Conservation (phyloP, 805 yeast species). For the Saccharomycopsis sp. region DNA sequence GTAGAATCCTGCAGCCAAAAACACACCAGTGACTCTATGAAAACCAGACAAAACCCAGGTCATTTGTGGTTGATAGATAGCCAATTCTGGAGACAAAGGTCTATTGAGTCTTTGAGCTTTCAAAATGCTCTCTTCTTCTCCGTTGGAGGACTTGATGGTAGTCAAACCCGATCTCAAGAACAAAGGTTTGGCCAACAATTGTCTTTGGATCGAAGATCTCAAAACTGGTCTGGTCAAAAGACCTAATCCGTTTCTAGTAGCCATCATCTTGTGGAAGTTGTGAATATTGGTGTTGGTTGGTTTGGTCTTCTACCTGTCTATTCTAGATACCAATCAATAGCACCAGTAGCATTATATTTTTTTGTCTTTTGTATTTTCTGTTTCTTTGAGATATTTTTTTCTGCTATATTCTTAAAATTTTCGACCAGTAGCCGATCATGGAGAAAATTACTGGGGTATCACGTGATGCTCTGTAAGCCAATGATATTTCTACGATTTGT, state of each 20-base stretch:
- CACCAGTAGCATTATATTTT: not conserved
- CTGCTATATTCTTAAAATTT: not conserved
- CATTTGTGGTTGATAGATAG: conserved; percentile 86
- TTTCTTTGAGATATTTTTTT: not conserved
- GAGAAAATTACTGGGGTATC: not conserved
- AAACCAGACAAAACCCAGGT: conserved; percentile 74
- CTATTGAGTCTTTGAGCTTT: conserved; percentile 79
- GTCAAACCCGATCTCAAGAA: not conserved
- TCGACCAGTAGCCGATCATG: not conserved
- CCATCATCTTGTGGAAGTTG: not conserved
- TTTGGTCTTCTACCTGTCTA: not conserved
- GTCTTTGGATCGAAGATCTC: not conserved
- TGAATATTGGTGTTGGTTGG: not conserved
- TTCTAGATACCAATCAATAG: not conserved
- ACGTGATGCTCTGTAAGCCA: not conserved
- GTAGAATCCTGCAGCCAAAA: conserved; percentile 73
- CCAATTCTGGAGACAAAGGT: conserved; percentile 86
- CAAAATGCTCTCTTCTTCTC: conserved; percentile 62
- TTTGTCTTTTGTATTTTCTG: not conserved
- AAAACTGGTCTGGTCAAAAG: not conserved
- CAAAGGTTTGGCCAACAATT: not conserved
- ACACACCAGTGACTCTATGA: conserved; percentile 87
- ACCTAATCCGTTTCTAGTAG: not conserved
- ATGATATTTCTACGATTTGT: not conserved
- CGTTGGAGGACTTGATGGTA: conserved; percentile 49